Evolutionary conservation across 2,329 filamentous ascomycete species (phyloP).

Genomic region (Epichloe aotearoae): DNA sequence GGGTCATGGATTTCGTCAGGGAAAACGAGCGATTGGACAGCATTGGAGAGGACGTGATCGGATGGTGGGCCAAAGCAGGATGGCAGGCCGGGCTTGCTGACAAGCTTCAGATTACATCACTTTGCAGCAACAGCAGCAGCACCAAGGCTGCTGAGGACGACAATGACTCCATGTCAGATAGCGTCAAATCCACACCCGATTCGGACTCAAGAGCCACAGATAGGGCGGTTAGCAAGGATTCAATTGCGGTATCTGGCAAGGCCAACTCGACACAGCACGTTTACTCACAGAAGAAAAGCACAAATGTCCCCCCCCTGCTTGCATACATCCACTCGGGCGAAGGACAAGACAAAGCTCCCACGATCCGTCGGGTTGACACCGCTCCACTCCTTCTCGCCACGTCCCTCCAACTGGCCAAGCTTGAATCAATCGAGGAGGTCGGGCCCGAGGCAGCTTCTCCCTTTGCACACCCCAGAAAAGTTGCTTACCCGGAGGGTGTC

Average conservation of each 20-base stretch:
- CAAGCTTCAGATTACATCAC: constrained; percentile 60
- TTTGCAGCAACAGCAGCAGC: constrained; percentile 32
- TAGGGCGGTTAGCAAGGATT: not conserved
- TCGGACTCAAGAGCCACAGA: constrained; percentile 10
- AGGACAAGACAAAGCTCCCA: constrained; percentile 32
- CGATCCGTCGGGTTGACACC: constrained; percentile 82
- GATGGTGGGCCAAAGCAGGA: constrained; percentile 88
- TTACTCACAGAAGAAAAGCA: constrained; percentile 1
- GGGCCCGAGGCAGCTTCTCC: constrained; percentile 48
- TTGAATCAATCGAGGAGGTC: constrained; percentile 56
- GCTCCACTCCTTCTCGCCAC: constrained; percentile 67
- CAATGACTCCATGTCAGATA: constrained; percentile 19
- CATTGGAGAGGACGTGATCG: constrained; percentile 80
- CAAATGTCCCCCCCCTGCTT: constrained; percentile 54
- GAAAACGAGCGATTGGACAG: constrained; percentile 73
- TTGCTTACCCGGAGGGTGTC: constrained; percentile 72
- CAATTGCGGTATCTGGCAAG: not conserved
- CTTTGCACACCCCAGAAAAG: constrained; percentile 65
- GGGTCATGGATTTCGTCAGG: constrained; percentile 75
- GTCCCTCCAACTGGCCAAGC: constrained; percentile 75
- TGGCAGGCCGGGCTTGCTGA: constrained; percentile 75
- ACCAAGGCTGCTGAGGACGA: constrained; percentile 23
- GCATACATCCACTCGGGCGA: constrained; percentile 64
- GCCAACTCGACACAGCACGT: not conserved
- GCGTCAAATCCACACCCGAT: constrained; percentile 14